Evolutionary conservation across 768 basidiomycete species (phyloP).

Genomic region (Leccinum rimulosum): DNA sequence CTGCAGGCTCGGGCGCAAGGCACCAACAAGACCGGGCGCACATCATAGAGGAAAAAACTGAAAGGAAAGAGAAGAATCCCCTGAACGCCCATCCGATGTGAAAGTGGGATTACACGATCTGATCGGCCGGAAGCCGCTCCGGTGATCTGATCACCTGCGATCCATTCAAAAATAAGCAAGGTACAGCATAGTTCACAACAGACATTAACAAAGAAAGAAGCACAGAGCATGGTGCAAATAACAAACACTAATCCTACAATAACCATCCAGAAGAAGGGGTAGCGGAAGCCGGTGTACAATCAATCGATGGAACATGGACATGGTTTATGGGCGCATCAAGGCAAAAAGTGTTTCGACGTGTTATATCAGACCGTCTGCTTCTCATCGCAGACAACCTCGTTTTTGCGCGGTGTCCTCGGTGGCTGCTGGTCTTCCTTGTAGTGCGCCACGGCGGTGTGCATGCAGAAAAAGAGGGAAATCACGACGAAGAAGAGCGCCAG

Average conservation of each 20-base stretch:
- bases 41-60: no score
- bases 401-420: background rate
- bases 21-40: no score
- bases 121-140: no score
- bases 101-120: no score
- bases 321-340: background rate
- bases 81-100: no score
- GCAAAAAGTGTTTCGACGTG: background rate
- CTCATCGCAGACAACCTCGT: background rate
- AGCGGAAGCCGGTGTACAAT: background rate
- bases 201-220: no score
- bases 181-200: background rate
- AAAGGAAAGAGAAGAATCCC: no score
- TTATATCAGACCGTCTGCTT: constrained; percentile 1
- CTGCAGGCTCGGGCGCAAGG: no score
- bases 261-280: background rate
- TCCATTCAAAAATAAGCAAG: constrained; percentile 4
- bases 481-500: constrained; percentile 23
- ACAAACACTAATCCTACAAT: background rate
- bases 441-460: constrained; percentile 21
- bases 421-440: constrained; percentile 14
- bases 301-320: background rate
- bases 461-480: constrained; percentile 30
- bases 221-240: background rate
- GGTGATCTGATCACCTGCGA: background rate